phyloP scores from a whole-genome alignment of 1,139 yeast species.

The Sporopachydermia cereana region DNA sequence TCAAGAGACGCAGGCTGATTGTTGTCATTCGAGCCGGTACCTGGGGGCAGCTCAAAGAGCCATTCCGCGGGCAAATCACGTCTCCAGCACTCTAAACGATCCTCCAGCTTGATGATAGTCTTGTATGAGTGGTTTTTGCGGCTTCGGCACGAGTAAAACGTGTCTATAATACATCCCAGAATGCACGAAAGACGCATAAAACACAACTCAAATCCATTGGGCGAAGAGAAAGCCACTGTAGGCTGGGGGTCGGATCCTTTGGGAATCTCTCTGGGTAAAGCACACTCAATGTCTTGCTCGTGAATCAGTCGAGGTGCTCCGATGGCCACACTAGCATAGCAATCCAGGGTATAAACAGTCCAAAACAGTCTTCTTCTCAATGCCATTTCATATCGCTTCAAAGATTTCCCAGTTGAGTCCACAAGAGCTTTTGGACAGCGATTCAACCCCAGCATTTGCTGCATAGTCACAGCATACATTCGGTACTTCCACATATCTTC shows the following conservation, averaged over 20 bases:
- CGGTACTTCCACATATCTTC: constrained; percentile 65
- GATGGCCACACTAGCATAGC: constrained; percentile 58
- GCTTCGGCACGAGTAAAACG: constrained; percentile 28
- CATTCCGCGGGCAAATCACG: constrained; percentile 52
- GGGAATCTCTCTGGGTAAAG: constrained; percentile 39
- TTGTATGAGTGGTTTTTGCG: constrained; percentile 34
- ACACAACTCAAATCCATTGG: not conserved
- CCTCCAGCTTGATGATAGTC: constrained; percentile 38
- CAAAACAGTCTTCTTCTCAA: constrained; percentile 75
- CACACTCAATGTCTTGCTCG: constrained; percentile 79
- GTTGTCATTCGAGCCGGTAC: constrained; percentile 39
- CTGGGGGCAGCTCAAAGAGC: constrained; percentile 56
- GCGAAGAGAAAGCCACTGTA: not conserved
- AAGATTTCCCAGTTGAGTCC: constrained; percentile 36
- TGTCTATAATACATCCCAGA: constrained; percentile 61
- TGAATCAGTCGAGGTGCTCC: constrained; percentile 76
- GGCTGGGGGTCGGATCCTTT: not conserved
- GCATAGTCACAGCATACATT: constrained; percentile 70
- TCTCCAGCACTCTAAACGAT: constrained; percentile 70
- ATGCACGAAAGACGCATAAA: constrained; percentile 56
- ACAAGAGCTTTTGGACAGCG: constrained; percentile 81
- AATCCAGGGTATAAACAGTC: constrained; percentile 72
- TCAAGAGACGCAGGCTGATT: constrained; percentile 26
- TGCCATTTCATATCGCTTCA: constrained; percentile 45
- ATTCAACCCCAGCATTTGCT: constrained; percentile 76